phyloP scores from a whole-genome alignment of 805 yeast genomes.

The Wickerhamomyces pijperi region DNA sequence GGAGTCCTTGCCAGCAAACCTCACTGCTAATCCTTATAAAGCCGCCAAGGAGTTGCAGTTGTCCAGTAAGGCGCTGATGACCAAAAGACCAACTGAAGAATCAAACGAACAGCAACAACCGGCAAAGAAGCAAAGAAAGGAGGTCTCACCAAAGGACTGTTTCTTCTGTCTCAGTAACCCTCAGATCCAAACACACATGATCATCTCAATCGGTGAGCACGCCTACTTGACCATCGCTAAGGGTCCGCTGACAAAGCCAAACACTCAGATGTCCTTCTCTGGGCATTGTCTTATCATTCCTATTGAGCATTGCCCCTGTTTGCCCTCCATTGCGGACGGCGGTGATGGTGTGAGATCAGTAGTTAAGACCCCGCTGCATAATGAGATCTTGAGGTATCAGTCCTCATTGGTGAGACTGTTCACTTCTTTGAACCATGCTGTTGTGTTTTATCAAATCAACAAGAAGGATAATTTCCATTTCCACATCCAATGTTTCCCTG shows the following conservation, averaged over 20 bases:
- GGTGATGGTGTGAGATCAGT: slow-evolving; percentile 10
- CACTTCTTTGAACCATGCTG: slow-evolving; percentile 30
- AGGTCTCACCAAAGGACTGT: slow-evolving; percentile 50
- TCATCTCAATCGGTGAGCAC: slow-evolving; percentile 58
- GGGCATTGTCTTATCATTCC: slow-evolving; percentile 82
- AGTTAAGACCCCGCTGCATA: slow-evolving; percentile 22
- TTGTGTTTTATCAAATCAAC: slow-evolving; percentile 63
- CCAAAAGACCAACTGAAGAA: slow-evolving; percentile 4
- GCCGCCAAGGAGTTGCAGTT: neutral
- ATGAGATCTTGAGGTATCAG: slow-evolving; percentile 40
- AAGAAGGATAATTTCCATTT: slow-evolving; percentile 57
- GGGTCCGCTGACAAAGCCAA: slow-evolving; percentile 65
- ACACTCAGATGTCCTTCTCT: slow-evolving; percentile 40
- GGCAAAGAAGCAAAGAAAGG: slow-evolving; percentile 16
- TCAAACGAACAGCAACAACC: slow-evolving; percentile 5
- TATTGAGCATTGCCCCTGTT: slow-evolving; percentile 55
- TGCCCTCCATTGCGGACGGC: slow-evolving; percentile 8
- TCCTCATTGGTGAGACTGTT: slow-evolving; percentile 35
- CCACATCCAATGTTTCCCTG: slow-evolving; percentile 69
- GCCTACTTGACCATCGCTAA: slow-evolving; percentile 70
- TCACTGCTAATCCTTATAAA: slow-evolving; percentile 23
- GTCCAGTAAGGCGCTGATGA: neutral
- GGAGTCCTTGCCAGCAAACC: slow-evolving; percentile 15
- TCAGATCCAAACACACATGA: slow-evolving; percentile 66
- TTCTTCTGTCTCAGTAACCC: slow-evolving; percentile 82